A percentile compares a stretch with the other conserved stretches of the same genome.
Conservation (phyloP, 2,329 filamentous ascomycete species). For the Trichoderma semiorbis region DNA sequence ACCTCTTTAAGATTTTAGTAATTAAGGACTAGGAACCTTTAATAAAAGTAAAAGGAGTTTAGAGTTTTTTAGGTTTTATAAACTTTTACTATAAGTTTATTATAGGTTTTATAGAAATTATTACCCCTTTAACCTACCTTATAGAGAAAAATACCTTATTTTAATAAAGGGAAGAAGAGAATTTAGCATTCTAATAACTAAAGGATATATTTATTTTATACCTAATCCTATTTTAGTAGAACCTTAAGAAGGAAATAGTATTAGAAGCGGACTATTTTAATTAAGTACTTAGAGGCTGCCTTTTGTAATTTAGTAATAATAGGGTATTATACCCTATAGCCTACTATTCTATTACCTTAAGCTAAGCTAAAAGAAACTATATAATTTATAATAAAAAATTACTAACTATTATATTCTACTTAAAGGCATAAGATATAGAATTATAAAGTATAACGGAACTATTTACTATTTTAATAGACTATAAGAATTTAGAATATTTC, state of each 20-base stretch:
- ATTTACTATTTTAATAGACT: background rate
- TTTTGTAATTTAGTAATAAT: background rate
- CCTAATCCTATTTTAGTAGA: background rate
- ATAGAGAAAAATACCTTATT: too few relatives aligned
- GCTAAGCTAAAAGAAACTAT: background rate
- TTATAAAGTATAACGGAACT: background rate
- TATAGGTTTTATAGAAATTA: background rate
- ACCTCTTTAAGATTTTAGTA: too few relatives aligned
- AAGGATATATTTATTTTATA: background rate
- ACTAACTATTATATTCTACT: background rate
- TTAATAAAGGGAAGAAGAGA: too few relatives aligned
- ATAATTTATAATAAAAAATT: conserved; percentile 3
- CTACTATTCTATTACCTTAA: background rate
- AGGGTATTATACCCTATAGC: too few relatives aligned
- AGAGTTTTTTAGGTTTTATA: too few relatives aligned
- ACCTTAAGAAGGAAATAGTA: background rate
- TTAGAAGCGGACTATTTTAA: background rate
- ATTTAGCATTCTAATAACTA: background rate
- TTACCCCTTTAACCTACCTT: too few relatives aligned
- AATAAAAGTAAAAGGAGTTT: too few relatives aligned
- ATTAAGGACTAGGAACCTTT: too few relatives aligned
- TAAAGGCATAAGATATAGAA: background rate
- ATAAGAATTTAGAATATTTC: background rate
- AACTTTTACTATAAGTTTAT: background rate
- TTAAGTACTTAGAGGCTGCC: background rate